Percentiles rank a stretch among this genome's conserved stretches.
These are phyloP conservation scores for Saitozyma sp. DNA, from an alignment of 768 basidiomycete species.

Conservation along the genomic window DNA sequence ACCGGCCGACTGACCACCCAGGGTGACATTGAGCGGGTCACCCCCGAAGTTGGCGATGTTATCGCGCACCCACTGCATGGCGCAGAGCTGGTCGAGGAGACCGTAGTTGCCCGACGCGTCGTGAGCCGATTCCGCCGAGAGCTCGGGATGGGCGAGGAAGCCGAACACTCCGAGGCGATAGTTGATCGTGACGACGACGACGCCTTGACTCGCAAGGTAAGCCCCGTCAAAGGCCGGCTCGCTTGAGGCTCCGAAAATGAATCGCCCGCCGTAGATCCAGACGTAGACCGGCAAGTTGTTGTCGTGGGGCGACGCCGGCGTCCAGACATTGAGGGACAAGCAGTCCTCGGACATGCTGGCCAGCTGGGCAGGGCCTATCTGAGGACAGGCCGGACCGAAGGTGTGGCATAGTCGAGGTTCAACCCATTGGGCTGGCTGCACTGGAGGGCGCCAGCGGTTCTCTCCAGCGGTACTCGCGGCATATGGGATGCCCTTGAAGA, in stretches of 20 bases:
- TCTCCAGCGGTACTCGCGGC: neutral
- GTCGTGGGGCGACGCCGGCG: neutral
- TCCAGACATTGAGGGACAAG: neutral
- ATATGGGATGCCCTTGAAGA: neutral
- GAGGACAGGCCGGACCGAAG: neutral
- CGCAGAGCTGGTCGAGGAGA: too few relatives aligned
- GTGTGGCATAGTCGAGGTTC: neutral
- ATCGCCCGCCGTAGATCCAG: constrained; percentile 46
- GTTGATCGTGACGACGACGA: constrained; percentile 27
- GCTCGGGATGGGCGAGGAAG: constrained; percentile 15
- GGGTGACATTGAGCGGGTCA: constrained; percentile 32
- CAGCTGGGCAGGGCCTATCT: neutral
- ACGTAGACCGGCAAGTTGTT: constrained; percentile 14
- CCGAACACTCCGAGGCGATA: constrained; percentile 28
- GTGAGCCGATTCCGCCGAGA: too few relatives aligned
- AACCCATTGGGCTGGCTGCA: neutral
- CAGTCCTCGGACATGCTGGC: neutral
- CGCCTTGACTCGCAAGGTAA: constrained; percentile 12
- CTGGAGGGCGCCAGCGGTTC: neutral
- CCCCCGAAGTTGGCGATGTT: constrained; percentile 55
- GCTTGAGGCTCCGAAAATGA: constrained; percentile 30
- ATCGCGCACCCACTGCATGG: constrained; percentile 50
- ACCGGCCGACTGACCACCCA: constrained; percentile 17
- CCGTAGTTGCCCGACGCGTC: too few relatives aligned
- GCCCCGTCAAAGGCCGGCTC: constrained; percentile 35